phyloP scores from a whole-genome alignment of 1,284 basidiomycete genomes.

The Ceratobasidium sp. region DNA sequence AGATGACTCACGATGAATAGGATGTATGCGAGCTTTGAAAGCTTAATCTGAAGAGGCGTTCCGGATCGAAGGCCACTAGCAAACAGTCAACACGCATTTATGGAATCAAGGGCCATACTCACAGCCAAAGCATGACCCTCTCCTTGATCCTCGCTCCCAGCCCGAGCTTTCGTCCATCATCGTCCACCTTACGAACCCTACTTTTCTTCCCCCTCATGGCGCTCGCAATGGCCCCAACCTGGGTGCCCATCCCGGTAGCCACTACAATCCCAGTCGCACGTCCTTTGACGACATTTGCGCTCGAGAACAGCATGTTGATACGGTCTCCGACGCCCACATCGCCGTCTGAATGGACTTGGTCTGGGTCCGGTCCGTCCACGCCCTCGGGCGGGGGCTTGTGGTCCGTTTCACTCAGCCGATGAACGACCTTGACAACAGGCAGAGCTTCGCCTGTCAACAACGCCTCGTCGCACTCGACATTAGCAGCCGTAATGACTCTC shows the following conservation, averaged over 20 bases:
- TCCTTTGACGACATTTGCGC: slow-evolving; percentile 48
- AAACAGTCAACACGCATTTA: background rate
- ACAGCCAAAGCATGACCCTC: slow-evolving; percentile 33
- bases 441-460: slow-evolving; percentile 49
- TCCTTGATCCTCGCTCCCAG: slow-evolving; percentile 5
- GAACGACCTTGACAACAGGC: slow-evolving; percentile 47
- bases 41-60: slow-evolving; percentile 48
- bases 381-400: slow-evolving; percentile 41
- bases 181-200: background rate
- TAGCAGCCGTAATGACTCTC: slow-evolving; percentile 59
- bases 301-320: slow-evolving; percentile 49
- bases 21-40: slow-evolving; percentile 69
- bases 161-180: slow-evolving; percentile 27
- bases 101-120: background rate
- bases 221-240: slow-evolving; percentile 41
- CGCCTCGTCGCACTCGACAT: slow-evolving; percentile 49
- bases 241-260: slow-evolving; percentile 48
- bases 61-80: slow-evolving; percentile 40
- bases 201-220: slow-evolving; percentile 43
- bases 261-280: slow-evolving; percentile 49
- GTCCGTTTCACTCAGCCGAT: slow-evolving; percentile 12
- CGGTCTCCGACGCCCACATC: slow-evolving; percentile 49
- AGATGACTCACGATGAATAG: slow-evolving; percentile 61
- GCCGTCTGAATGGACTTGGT: slow-evolving; percentile 30
- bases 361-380: slow-evolving; percentile 35